phyloP scores from a whole-genome alignment of 345 rosid species.

The Murraya koenigii region DNA sequence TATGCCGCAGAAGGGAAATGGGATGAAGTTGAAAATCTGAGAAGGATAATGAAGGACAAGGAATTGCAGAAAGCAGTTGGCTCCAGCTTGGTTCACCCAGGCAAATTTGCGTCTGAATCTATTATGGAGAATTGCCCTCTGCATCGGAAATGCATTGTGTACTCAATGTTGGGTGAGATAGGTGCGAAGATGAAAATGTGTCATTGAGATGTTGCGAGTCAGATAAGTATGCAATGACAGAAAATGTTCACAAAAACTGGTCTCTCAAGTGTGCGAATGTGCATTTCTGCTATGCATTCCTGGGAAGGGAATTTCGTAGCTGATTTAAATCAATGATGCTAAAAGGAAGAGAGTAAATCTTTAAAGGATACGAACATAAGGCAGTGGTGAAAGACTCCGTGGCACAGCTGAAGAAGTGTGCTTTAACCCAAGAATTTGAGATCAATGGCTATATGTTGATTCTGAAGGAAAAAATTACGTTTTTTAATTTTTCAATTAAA shows the following conservation, averaged over 20 bases:
- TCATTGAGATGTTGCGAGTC: neutral
- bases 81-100: conserved; percentile 19
- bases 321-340: neutral
- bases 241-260: neutral
- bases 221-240: neutral
- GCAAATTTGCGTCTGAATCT: conserved; percentile 10
- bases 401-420: neutral
- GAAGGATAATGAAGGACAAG: conserved; percentile 41
- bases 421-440: neutral
- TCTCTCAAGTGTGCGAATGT: neutral
- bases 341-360: neutral
- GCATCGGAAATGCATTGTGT: conserved; percentile 29
- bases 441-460: neutral
- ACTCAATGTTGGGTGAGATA: conserved; percentile 53
- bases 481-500: too few species aligned
- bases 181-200: conserved; percentile 35
- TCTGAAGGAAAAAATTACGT: too few species aligned
- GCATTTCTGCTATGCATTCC: neutral
- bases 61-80: conserved; percentile 25
- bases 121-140: conserved; percentile 15
- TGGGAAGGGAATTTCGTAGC: neutral
- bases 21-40: conserved; percentile 47
- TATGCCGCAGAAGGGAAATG: conserved; percentile 56
- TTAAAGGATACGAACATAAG: neutral
- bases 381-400: neutral